These are phyloP conservation scores for Cyclocybe aegerita DNA, from an alignment of 768 basidiomycete species.

Conservation along the genomic window DNA sequence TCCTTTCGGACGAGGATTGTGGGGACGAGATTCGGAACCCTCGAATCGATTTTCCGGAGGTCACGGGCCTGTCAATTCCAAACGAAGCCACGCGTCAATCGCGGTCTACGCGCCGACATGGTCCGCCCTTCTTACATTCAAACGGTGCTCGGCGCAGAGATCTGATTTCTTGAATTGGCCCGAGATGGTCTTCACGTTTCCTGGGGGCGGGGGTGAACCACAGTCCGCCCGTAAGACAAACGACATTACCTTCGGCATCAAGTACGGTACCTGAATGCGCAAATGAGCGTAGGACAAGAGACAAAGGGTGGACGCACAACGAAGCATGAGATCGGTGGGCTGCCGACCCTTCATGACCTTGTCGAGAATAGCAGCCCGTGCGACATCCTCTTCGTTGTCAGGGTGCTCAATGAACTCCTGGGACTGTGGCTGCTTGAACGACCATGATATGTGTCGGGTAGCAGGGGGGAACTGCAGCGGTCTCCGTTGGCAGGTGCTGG, in stretches of 20 bases:
- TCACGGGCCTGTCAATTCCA: slow-evolving; percentile 73
- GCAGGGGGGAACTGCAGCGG: neutral
- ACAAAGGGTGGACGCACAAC: slow-evolving; percentile 61
- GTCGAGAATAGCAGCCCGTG: slow-evolving; percentile 74
- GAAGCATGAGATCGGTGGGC: slow-evolving; percentile 86
- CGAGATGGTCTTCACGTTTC: slow-evolving; percentile 83
- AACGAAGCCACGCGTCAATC: slow-evolving; percentile 8
- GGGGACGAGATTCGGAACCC: slow-evolving; percentile 91
- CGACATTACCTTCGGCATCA: slow-evolving; percentile 71
- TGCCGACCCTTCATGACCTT: slow-evolving; percentile 86
- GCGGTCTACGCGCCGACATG: slow-evolving; percentile 9
- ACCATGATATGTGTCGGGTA: slow-evolving; percentile 32
- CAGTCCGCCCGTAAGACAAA: slow-evolving; percentile 17
- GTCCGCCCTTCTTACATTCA: slow-evolving; percentile 66
- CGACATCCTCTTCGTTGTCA: slow-evolving; percentile 62
- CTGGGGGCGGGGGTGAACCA: slow-evolving; percentile 36
- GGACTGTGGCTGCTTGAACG: slow-evolving; percentile 27
- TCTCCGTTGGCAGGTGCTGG: slow-evolving; percentile 1
- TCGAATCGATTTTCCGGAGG: slow-evolving; percentile 93
- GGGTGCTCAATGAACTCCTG: slow-evolving; percentile 30
- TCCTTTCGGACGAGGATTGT: slow-evolving; percentile 89
- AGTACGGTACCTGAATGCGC: slow-evolving; percentile 72
- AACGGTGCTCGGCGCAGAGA: slow-evolving; percentile 80
- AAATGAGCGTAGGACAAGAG: slow-evolving; percentile 9
- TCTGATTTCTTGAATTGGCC: slow-evolving; percentile 91